phyloP scores from a whole-genome alignment of 1,139 yeast genomes.

The Blastobotrys proliferans region DNA sequence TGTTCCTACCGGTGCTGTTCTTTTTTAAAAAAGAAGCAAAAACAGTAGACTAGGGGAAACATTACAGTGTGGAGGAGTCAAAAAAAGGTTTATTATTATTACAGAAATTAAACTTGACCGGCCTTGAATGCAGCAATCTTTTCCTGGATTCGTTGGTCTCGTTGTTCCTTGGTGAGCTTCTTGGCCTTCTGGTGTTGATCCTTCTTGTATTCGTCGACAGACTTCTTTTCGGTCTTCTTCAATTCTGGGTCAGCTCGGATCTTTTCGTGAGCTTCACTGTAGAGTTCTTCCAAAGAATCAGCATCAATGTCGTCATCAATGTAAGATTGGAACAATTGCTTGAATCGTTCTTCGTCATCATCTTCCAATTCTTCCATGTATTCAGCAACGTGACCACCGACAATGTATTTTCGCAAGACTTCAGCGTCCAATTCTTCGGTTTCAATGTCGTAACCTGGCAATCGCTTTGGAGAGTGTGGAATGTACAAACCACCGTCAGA shows the following conservation, averaged over 20 bases:
- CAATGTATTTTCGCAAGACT: conserved; percentile 96
- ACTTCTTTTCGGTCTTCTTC: conserved; percentile 87
- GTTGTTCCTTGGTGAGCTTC: conserved; percentile 89
- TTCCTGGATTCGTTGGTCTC: conserved; percentile 82
- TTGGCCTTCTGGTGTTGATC: conserved; percentile 85
- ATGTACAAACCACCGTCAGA: conserved; percentile 99
- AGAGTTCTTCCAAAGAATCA: conserved; percentile 93
- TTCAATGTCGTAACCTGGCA: conserved; percentile 99
- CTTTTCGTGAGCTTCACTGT: conserved; percentile 89
- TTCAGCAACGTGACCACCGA: conserved; percentile 99
- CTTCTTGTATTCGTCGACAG: conserved; percentile 98
- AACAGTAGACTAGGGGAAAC: no score
- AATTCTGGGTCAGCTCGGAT: conserved; percentile 90
- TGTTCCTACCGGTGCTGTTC: no score
- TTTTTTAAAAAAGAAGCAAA: no score
- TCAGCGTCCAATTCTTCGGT: conserved; percentile 98
- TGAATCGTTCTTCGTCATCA: conserved; percentile 99
- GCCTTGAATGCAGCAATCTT: conserved; percentile 62
- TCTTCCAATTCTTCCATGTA: conserved; percentile 99
- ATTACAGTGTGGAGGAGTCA: no score
- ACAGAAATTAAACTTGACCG: conserved; percentile 10
- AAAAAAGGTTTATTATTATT: no score
- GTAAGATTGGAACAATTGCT: conserved; percentile 93
- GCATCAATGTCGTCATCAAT: conserved; percentile 96
- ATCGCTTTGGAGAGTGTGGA: conserved; percentile 99